Evolutionary conservation across 495 filamentous ascomycete species (phyloP), one percentile per base, ranked within the genome.

Genomic region (Penicillium canariense): DNA sequence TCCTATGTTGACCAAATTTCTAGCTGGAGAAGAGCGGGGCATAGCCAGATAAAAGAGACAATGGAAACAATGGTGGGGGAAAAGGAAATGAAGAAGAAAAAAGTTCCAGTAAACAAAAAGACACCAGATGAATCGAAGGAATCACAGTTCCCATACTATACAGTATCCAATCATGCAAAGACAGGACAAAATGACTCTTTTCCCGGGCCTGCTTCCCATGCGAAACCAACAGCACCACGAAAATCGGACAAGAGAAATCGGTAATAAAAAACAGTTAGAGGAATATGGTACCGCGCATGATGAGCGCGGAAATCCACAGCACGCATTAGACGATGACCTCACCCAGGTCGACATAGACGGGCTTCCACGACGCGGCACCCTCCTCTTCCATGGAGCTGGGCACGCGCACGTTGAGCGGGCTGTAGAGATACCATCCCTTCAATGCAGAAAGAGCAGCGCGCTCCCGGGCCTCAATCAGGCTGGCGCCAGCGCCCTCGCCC

Each of bases 341-440:
- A 30, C 94, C 94, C 59, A 86, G 77, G 77, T 98, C 94, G 54
- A 98, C 82, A 67, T 93, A 77, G 20, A 83, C 83, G n/a, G 91
- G 87, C 69, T 84, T 87, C 86, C 91, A 97, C 11, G 77, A 75
- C 49, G 69, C 73, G 52, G 78, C 79, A n/a, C 74, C 77, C 54
- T 81, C 72, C 35, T 78, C 83, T 59, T 95, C 86, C 70, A 85
- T 88, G 40, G 91, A 85, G 70, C 89, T 95, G 23, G 94, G 94
- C 43, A 96, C 77, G 34, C 81, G 78, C 12, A 84, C 82, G 47
- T 84, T 72, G 39, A 83, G 53, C 10, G 94, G 94, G 68, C 83
- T 89, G 72, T 98, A 98, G 52, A 97, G 77, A 72, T 97, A 98
- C 95, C 95, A 98, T 15, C 82, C 78, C 77, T 96, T 96, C 60